Evolutionary conservation across 2,329 filamentous ascomycete species (phyloP).

Genomic region (Sarocladiaceae sp.): DNA sequence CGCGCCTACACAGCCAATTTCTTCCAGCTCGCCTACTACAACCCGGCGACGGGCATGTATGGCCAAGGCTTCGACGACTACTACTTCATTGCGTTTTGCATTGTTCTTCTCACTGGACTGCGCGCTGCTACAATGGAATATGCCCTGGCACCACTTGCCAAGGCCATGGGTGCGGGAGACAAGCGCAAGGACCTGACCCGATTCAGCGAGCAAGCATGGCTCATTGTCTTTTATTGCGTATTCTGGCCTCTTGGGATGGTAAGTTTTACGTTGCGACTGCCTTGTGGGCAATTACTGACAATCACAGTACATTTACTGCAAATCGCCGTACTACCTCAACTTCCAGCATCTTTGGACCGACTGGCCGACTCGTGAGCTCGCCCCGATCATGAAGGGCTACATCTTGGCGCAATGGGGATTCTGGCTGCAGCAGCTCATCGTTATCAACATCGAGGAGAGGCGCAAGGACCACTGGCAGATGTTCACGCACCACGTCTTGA

Average conservation of each 20-base stretch:
- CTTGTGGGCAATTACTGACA: background rate
- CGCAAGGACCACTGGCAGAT: constrained; percentile 96
- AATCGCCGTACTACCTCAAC: constrained; percentile 75
- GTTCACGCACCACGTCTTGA: constrained; percentile 92
- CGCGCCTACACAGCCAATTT: constrained; percentile 80
- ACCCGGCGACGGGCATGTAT: constrained; percentile 64
- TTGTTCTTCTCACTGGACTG: constrained; percentile 82
- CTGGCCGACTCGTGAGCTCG: constrained; percentile 77
- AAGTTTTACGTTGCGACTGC: constrained; percentile 28
- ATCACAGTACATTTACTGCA: constrained; percentile 70
- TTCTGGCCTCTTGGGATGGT: constrained; percentile 87
- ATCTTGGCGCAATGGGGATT: constrained; percentile 87
- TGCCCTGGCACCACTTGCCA: constrained; percentile 73
- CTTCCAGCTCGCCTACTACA: constrained; percentile 81
- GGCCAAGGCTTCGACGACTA: constrained; percentile 74
- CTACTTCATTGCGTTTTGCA: constrained; percentile 71
- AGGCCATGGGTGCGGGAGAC: constrained; percentile 60
- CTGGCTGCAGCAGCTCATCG: constrained; percentile 90
- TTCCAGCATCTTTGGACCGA: constrained; percentile 75
- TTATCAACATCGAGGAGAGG: constrained; percentile 90
- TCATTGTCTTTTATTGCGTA: constrained; percentile 75
- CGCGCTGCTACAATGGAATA: constrained; percentile 86
- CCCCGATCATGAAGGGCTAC: constrained; percentile 77
- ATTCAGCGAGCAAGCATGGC: constrained; percentile 93
- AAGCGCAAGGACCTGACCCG: constrained; percentile 73